phyloP scores from a whole-genome alignment of 1,139 yeast species.

The Pneumocystis carinii region DNA sequence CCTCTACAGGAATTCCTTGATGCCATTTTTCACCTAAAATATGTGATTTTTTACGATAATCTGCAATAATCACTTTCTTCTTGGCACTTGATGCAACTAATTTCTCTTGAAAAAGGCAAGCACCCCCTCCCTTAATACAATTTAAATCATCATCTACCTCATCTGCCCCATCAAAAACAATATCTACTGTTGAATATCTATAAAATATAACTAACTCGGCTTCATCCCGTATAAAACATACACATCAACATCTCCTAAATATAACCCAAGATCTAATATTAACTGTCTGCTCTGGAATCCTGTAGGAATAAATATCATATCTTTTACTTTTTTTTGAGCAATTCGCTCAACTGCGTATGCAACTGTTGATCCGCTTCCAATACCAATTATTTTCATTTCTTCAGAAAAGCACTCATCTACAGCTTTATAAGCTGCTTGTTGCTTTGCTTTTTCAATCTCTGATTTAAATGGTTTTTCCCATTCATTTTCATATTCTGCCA shows the following conservation, averaged over 20 bases:
- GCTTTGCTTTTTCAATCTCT: slow-evolving; percentile 49
- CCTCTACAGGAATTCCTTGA: slow-evolving; percentile 90
- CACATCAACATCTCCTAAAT: slow-evolving; percentile 70
- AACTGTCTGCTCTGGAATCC: slow-evolving; percentile 89
- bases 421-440: slow-evolving; percentile 79
- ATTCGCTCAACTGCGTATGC: slow-evolving; percentile 90
- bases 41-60: slow-evolving; percentile 63
- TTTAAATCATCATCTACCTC: slow-evolving; percentile 73
- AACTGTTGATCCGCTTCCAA: slow-evolving; percentile 95
- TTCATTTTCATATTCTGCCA: not conserved
- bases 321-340: slow-evolving; percentile 34
- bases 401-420: slow-evolving; percentile 76
- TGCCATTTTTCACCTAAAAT: slow-evolving; percentile 66
- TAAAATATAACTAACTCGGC: not conserved
- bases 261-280: slow-evolving; percentile 66
- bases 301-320: slow-evolving; percentile 66
- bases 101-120: slow-evolving; percentile 92
- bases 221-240: slow-evolving; percentile 20
- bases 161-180: slow-evolving; percentile 98
- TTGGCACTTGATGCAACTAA: slow-evolving; percentile 72
- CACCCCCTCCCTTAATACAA: slow-evolving; percentile 97
- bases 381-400: slow-evolving; percentile 63
- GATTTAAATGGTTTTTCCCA: not conserved
- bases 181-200: slow-evolving; percentile 42
- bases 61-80: slow-evolving; percentile 79